phyloP scores from a whole-genome alignment of 176 grass and related monocot species.

The Juncus effusus region DNA sequence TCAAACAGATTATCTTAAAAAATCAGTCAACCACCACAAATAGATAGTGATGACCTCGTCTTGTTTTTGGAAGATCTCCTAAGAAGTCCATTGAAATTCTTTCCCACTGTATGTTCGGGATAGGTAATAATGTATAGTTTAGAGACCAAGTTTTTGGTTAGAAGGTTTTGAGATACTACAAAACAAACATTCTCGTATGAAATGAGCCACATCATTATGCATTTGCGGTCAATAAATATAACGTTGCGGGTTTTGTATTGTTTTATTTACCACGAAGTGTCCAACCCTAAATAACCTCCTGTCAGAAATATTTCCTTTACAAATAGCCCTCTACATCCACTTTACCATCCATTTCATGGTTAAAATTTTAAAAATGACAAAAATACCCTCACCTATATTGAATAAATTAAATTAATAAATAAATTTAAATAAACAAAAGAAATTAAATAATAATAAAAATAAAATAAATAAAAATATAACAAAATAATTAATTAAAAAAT shows the following conservation, averaged over 20 bases:
- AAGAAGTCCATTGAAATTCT: too few relatives aligned
- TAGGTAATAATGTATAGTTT: not conserved
- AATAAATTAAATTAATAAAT: too few relatives aligned
- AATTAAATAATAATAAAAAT: too few relatives aligned
- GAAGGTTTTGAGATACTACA: conserved; percentile 1
- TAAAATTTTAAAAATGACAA: too few relatives aligned
- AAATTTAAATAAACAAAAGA: too few relatives aligned
- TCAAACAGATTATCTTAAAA: conserved; percentile 12
- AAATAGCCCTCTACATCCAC: too few relatives aligned
- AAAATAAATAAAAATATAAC: too few relatives aligned
- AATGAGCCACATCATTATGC: conserved; percentile 10
- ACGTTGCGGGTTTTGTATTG: conserved; percentile 10
- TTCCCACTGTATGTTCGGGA: too few relatives aligned
- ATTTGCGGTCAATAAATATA: conserved; percentile 18
- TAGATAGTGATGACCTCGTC: not conserved
- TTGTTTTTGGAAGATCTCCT: too few relatives aligned
- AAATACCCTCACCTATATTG: not conserved
- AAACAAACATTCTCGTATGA: conserved; percentile 7
- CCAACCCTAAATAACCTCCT: not conserved
- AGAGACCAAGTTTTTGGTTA: conserved; percentile 13
- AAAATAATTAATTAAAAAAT: too few relatives aligned
- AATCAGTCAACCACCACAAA: conserved; percentile 16
- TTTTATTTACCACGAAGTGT: conserved; percentile 20
- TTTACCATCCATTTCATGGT: too few relatives aligned
- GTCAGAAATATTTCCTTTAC: too few relatives aligned